phyloP scores from a whole-genome alignment of 371 early-diverging fungal genomes.

The Mucor circinelloides region DNA sequence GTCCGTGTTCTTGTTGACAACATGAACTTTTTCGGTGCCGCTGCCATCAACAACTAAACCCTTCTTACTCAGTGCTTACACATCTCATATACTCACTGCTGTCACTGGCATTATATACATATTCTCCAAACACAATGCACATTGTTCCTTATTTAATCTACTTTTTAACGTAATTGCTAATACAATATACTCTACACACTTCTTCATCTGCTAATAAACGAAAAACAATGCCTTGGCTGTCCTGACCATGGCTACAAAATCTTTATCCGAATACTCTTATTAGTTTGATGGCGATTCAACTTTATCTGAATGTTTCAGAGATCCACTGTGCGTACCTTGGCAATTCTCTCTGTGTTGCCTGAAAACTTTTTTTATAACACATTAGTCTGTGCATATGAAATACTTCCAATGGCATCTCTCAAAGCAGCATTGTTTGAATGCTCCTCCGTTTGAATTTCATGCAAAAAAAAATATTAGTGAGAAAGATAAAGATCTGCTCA shows the following conservation, averaged over 20 bases:
- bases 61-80: neutral
- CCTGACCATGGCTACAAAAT: neutral
- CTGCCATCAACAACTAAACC: conserved; percentile 15
- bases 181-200: neutral
- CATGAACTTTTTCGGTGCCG: conserved; percentile 23
- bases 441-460: neutral
- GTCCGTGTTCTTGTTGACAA: conserved; percentile 28
- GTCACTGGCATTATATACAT: neutral
- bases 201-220: neutral
- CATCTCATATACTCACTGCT: neutral
- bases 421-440: neutral
- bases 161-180: neutral
- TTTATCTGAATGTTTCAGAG: neutral
- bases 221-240: neutral
- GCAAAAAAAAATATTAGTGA: neutral
- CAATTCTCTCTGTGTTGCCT: neutral
- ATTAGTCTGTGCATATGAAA: neutral
- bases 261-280: neutral
- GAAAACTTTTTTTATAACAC: neutral
- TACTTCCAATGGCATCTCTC: neutral
- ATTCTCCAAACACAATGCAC: neutral
- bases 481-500: too few relatives aligned
- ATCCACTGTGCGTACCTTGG: neutral
- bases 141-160: neutral
- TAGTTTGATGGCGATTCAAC: neutral